A percentile compares a stretch with the other conserved stretches of the same genome.
Evolutionary conservation across 495 filamentous ascomycete genomes (phyloP).

Genomic region (Filosporella fistucella): DNA sequence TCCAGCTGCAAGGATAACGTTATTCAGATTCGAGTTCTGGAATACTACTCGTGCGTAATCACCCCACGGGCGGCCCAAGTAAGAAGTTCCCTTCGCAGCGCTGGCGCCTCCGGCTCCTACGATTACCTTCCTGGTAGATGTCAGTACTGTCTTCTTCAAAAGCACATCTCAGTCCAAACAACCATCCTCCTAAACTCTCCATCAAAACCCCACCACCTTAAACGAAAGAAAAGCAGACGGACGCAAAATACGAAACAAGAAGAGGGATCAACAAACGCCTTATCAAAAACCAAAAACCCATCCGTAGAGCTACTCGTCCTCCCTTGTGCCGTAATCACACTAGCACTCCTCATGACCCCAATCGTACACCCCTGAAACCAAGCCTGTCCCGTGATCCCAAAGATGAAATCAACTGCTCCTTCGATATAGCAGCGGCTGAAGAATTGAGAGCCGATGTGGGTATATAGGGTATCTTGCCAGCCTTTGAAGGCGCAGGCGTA

Average conservation of each 20-base stretch:
- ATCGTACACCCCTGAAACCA: conserved; percentile 46
- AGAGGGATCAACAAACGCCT: background rate
- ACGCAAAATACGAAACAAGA: too few relatives aligned
- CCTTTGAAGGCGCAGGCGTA: conserved; percentile 43
- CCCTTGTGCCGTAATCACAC: conserved; percentile 6
- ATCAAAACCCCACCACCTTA: too few relatives aligned
- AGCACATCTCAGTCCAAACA: too few relatives aligned
- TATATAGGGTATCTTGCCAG: conserved; percentile 44
- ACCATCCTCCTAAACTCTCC: too few relatives aligned
- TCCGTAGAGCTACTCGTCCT: background rate
- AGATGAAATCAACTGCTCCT: conserved; percentile 47
- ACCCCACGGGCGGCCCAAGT: conserved; percentile 43
- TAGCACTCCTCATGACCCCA: background rate
- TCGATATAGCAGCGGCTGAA: conserved; percentile 39
- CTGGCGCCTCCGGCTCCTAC: background rate
- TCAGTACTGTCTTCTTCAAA: background rate
- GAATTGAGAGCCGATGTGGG: conserved; percentile 37
- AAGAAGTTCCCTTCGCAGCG: conserved; percentile 41
- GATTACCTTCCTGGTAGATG: background rate
- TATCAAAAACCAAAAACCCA: conserved; percentile 9
- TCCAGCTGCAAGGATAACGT: conserved; percentile 53
- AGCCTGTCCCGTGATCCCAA: conserved; percentile 49
- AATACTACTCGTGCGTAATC: conserved; percentile 56
- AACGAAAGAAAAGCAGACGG: background rate
- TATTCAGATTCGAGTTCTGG: conserved; percentile 47